Evolutionary conservation across 495 filamentous ascomycete genomes (phyloP), one percentile per base, ranked within the genome.

Genomic region (Penicillium egyptiacum): DNA sequence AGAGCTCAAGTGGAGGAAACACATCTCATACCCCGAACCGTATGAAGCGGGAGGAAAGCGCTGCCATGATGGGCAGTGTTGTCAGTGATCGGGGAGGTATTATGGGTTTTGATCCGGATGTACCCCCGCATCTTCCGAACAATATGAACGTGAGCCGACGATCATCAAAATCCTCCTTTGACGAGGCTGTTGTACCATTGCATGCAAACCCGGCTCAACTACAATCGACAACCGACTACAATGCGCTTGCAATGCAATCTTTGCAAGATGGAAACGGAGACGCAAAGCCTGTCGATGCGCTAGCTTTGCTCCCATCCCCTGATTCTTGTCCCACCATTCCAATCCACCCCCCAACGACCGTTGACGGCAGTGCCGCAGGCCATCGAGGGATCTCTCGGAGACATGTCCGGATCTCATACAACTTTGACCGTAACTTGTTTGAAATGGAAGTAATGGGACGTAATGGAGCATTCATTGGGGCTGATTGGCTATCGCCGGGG

Each of bases 391-490:
- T 98, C 35, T 96, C 92, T 6, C 82, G 93, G 39, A 80, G 88
- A 65, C 94, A 98, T 70, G 83, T 92, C 35, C 87, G 85, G 64
- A 92, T 98, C 51, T 72, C 83, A 12, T 98, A 90, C 70, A 92
- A 93, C 63, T 85, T 86, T 57, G 80, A 85, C 20, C 82, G 81
- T 58, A 81, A 86, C 52, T 69, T 86, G 14, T 98, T 92, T 57
- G 87, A 95, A 65, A 83, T 94, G 62, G 79, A 87, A 39, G 85
- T 95, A 4, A 75, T 93, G 63, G 91, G 93, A 50, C 83, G 86
- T 61, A 97, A 96, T 66, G 91, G 91, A 30, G 87, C 89, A 31
- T 96, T 93, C 58, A 83, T 90, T 46, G 88, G 96, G 49, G 88
- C 88, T 33, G 80, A 85, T 50, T 87, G 84, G 70, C 79, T 86